These are phyloP conservation scores for Aspergillus proliferans DNA, from an alignment of 2,329 filamentous ascomycete species.

Conservation along the genomic window DNA sequence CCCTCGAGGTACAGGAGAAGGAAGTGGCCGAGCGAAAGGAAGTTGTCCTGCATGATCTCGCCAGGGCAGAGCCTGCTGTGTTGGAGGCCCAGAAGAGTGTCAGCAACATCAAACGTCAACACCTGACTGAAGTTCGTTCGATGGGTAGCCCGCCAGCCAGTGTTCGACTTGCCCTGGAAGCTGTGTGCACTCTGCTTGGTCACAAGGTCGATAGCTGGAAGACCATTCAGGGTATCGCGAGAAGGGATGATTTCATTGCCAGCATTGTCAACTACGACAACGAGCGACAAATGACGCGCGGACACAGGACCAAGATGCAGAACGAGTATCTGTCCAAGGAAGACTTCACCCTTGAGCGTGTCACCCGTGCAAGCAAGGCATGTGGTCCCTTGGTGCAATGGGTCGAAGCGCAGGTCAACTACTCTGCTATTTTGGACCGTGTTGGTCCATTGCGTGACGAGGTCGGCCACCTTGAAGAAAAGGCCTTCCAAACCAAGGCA, in stretches of 20 bases:
- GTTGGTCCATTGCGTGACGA: slow-evolving; percentile 90
- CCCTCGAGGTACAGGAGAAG: slow-evolving; percentile 80
- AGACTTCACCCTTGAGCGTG: slow-evolving; percentile 93
- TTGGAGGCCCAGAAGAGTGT: slow-evolving; percentile 90
- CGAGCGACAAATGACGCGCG: slow-evolving; percentile 84
- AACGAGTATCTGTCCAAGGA: slow-evolving; percentile 86
- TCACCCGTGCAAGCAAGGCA: slow-evolving; percentile 92
- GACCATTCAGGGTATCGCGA: slow-evolving; percentile 78
- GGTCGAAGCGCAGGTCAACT: slow-evolving; percentile 94
- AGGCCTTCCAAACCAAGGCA: slow-evolving; percentile 85
- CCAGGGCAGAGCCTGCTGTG: slow-evolving; percentile 87
- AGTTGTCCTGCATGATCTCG: slow-evolving; percentile 80
- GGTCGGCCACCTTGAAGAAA: slow-evolving; percentile 77
- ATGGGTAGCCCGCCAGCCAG: slow-evolving; percentile 89
- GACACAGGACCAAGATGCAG: slow-evolving; percentile 78
- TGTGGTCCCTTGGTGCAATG: slow-evolving; percentile 96
- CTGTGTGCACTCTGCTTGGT: slow-evolving; percentile 91
- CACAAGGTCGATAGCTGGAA: slow-evolving; percentile 91
- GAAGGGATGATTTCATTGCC: slow-evolving; percentile 92
- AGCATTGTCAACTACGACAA: slow-evolving; percentile 98
- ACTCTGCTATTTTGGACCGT: slow-evolving; percentile 92
- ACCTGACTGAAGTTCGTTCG: slow-evolving; percentile 93
- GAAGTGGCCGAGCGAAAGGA: slow-evolving; percentile 78
- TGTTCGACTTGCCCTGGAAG: slow-evolving; percentile 86
- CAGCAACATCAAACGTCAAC: slow-evolving; percentile 95